phyloP scores from a whole-genome alignment of 768 basidiomycete genomes.

The Rhodotorula paludigena region DNA sequence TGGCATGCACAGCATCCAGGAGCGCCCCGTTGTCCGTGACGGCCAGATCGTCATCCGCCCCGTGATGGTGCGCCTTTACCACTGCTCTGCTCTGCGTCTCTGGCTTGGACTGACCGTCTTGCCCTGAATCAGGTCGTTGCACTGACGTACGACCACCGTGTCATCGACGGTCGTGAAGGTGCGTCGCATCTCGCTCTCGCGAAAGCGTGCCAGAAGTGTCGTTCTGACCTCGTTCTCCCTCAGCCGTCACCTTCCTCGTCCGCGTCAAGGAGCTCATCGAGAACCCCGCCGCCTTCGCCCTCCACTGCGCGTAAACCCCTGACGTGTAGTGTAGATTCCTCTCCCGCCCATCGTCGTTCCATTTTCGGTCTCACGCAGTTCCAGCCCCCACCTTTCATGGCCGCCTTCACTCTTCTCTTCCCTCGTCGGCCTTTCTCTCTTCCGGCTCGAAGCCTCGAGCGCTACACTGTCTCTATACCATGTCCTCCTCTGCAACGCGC shows the following conservation, averaged over 20 bases:
- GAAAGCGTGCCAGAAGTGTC: no score
- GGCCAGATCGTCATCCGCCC: conserved; percentile 95
- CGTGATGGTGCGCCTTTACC: conserved; percentile 66
- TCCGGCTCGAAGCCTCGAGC: no score
- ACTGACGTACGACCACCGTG: conserved; percentile 78
- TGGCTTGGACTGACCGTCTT: not conserved
- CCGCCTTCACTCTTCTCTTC: no score
- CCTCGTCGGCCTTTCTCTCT: no score
- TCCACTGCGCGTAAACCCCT: conserved; percentile 10
- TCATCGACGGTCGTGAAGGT: conserved; percentile 84
- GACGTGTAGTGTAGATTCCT: no score
- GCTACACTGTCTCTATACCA: no score
- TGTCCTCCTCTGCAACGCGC: no score
- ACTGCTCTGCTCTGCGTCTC: not conserved
- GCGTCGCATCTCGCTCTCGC: not conserved
- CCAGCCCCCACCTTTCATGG: no score
- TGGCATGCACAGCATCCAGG: conserved; percentile 95
- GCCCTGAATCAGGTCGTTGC: not conserved
- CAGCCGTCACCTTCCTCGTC: conserved; percentile 90
- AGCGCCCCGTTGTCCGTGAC: conserved; percentile 70
- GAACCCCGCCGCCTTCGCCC: conserved; percentile 58
- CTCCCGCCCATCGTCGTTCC: no score
- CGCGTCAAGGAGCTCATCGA: conserved; percentile 90
- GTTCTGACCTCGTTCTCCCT: not conserved
- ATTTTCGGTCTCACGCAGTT: no score